Evolutionary conservation across 345 rosid species (phyloP).

Genomic region (Diplotaxis tenuifolia): DNA sequence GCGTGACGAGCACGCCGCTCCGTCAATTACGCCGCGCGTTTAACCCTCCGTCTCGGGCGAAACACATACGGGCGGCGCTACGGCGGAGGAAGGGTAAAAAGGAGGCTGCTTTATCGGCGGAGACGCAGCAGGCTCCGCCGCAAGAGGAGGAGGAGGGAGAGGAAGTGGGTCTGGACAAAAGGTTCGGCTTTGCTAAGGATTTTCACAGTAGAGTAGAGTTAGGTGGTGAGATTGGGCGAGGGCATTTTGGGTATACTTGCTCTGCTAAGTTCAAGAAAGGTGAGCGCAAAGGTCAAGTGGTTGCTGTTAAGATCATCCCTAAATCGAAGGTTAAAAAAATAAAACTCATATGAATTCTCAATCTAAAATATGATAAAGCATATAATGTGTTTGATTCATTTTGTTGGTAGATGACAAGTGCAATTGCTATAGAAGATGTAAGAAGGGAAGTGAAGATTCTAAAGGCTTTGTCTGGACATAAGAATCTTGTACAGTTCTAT

Average conservation of each 20-base stretch:
- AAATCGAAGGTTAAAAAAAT: constrained; percentile 68
- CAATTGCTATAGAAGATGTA: constrained; percentile 94
- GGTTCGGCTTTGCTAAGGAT: constrained; percentile 85
- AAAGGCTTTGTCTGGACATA: constrained; percentile 84
- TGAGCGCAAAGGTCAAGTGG: constrained; percentile 70
- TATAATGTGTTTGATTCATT: not conserved
- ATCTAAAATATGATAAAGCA: not conserved
- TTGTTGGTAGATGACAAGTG: constrained; percentile 81
- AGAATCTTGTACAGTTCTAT: constrained; percentile 73
- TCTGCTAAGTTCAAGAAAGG: constrained; percentile 91
- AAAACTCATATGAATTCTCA: not conserved
- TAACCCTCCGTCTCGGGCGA: constrained; percentile 92
- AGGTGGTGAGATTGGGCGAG: constrained; percentile 89
- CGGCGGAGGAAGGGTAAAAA: constrained; percentile 44
- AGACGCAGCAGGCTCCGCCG: constrained; percentile 30
- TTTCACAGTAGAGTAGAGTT: constrained; percentile 62
- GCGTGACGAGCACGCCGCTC: constrained; percentile 58
- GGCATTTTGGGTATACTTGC: constrained; percentile 96
- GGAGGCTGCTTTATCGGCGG: constrained; percentile 33
- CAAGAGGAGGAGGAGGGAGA: constrained; percentile 47
- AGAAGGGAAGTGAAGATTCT: constrained; percentile 95
- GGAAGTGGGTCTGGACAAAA: constrained; percentile 66
- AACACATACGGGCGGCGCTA: constrained; percentile 72
- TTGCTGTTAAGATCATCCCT: constrained; percentile 91
- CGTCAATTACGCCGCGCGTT: constrained; percentile 61